Percentiles rank a stretch among this genome's conserved stretches.
These are phyloP conservation scores for Camelina laxa DNA, from an alignment of 345 rosid species.

Conservation along the genomic window DNA sequence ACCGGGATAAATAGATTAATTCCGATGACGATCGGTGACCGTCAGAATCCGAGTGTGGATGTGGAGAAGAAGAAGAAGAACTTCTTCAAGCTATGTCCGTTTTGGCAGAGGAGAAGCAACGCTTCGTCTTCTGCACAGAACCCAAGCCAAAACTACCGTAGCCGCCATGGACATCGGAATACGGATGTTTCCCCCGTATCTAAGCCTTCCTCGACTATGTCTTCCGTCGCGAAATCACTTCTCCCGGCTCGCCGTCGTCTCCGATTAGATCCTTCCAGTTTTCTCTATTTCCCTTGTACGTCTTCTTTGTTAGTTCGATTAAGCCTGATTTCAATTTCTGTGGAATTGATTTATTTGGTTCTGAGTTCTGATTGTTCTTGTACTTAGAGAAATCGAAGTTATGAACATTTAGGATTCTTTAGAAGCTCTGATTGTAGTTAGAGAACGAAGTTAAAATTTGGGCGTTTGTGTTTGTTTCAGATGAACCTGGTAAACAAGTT, in stretches of 20 bases:
- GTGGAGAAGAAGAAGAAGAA: conserved; percentile 59
- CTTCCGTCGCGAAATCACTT: conserved; percentile 85
- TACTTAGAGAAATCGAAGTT: conserved; percentile 4
- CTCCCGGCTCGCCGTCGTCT: conserved; percentile 88
- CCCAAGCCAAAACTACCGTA: conserved; percentile 45
- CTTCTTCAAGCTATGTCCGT: conserved; percentile 69
- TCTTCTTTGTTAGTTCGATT: background rate
- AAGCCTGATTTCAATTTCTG: background rate
- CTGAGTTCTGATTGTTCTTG: background rate
- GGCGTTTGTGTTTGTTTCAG: conserved; percentile 45
- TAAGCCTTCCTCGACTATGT: conserved; percentile 54
- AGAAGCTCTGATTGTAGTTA: conserved; percentile 1
- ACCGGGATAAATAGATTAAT: conserved; percentile 17
- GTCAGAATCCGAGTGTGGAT: conserved; percentile 45
- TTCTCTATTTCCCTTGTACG: conserved; percentile 87
- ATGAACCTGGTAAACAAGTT: conserved; percentile 92
- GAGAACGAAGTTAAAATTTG: background rate
- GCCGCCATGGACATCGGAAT: conserved; percentile 42
- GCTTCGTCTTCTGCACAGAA: conserved; percentile 65
- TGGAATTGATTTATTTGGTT: conserved; percentile 9
- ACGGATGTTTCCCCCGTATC: conserved; percentile 43
- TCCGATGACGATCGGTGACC: conserved; percentile 64
- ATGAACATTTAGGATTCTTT: conserved; percentile 15
- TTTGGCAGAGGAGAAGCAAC: conserved; percentile 64
- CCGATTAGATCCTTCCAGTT: conserved; percentile 84